phyloP scores from a whole-genome alignment of 192 early-diverging fungal genomes.

The Backusella circina region DNA sequence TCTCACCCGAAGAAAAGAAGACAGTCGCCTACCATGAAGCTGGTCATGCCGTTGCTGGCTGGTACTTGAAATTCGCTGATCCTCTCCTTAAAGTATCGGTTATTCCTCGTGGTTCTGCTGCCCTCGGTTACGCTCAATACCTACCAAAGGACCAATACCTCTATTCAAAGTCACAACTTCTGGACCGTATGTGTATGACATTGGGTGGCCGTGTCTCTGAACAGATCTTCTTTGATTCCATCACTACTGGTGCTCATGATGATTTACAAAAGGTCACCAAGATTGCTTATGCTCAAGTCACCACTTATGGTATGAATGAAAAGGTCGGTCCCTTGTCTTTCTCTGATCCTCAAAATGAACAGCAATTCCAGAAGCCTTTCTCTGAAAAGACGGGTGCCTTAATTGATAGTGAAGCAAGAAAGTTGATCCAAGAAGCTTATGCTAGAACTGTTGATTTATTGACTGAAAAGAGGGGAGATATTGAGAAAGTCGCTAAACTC shows the following conservation, averaged over 20 bases:
- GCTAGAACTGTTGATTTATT: constrained; percentile 79
- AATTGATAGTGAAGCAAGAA: constrained; percentile 93
- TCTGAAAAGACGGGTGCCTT: constrained; percentile 90
- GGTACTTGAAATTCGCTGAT: constrained; percentile 95
- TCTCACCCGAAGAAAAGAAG: constrained; percentile 97
- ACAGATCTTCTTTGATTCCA: constrained; percentile 86
- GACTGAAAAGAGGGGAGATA: constrained; percentile 76
- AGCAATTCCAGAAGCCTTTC: constrained; percentile 93
- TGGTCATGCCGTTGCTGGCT: constrained; percentile 97
- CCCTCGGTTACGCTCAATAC: constrained; percentile 99
- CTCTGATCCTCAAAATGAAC: constrained; percentile 63
- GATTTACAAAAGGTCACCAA: constrained; percentile 97
- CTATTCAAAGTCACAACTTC: constrained; percentile 87
- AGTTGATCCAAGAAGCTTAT: constrained; percentile 79
- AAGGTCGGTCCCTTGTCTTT: constrained; percentile 87
- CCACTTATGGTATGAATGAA: constrained; percentile 93
- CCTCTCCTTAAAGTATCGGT: constrained; percentile 98
- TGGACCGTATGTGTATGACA: constrained; percentile 92
- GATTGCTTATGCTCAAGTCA: constrained; percentile 95
- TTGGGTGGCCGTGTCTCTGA: constrained; percentile 86
- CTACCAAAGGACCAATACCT: constrained; percentile 96
- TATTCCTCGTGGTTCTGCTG: constrained; percentile 93
- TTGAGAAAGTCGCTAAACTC: constrained; percentile 90
- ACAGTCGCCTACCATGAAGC: constrained; percentile 99
- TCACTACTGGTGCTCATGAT: constrained; percentile 98